phyloP scores from a whole-genome alignment of 2,329 filamentous ascomycete genomes.

The Fusarium stilboides region DNA sequence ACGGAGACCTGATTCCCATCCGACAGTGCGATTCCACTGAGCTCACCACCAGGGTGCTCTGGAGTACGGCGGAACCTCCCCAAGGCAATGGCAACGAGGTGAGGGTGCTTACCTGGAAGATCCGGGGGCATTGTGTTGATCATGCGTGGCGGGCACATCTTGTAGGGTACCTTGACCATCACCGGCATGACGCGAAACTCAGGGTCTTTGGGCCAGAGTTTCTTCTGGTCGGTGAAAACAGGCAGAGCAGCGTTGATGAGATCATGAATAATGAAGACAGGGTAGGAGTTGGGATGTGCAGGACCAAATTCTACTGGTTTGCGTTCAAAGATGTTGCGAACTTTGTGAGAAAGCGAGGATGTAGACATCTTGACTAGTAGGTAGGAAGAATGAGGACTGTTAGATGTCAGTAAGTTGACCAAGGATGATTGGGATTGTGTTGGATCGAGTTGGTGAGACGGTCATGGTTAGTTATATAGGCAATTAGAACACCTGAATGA shows the following conservation, averaged over 20 bases:
- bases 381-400: not conserved
- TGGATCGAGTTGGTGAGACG: not conserved
- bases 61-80: conserved; percentile 25
- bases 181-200: conserved; percentile 7
- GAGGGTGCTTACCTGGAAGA: conserved; percentile 8
- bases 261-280: conserved; percentile 17
- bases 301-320: conserved; percentile 11
- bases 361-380: not conserved
- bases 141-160: conserved; percentile 11
- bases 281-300: conserved; percentile 13
- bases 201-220: conserved; percentile 10
- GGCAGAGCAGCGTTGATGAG: conserved; percentile 14
- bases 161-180: conserved; percentile 11
- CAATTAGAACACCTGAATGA: not conserved
- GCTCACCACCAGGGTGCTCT: conserved; percentile 24
- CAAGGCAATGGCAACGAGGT: conserved; percentile 9
- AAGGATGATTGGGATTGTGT: not conserved
- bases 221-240: not conserved
- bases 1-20: conserved; percentile 3
- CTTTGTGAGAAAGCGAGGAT: not conserved
- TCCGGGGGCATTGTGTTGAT: conserved; percentile 11
- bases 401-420: not conserved
- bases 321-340: conserved; percentile 4
- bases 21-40: conserved; percentile 4
- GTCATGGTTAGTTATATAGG: conserved; percentile 1